Percentiles rank a stretch among this genome's conserved stretches.
Evolutionary conservation across 1,284 basidiomycete species (phyloP).

Genomic region (Trametes sp.): DNA sequence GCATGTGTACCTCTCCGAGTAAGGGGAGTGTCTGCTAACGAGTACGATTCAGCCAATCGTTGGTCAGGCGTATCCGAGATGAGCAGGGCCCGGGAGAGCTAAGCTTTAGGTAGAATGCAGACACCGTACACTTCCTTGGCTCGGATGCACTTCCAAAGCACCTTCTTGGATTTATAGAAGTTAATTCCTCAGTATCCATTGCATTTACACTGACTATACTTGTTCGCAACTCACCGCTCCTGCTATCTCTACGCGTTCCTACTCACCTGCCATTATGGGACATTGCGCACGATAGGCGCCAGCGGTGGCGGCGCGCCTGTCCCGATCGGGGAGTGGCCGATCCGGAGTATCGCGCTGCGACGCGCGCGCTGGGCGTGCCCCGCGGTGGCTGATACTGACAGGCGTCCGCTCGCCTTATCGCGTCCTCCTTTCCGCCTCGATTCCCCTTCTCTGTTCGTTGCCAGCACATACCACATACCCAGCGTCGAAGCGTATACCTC

Average conservation of each 20-base stretch:
- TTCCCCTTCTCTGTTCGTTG: neutral
- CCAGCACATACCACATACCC: constrained; percentile 4
- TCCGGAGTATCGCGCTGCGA: constrained; percentile 1
- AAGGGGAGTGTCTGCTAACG: no score
- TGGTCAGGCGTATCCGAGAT: no score
- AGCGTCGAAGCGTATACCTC: neutral
- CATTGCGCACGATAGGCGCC: neutral
- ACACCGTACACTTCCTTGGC: neutral
- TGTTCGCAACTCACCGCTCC: no score
- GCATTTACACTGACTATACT: no score
- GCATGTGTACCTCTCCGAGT: no score
- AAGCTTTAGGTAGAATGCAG: neutral
- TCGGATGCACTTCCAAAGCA: no score
- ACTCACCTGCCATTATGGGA: constrained; percentile 16
- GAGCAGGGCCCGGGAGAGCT: neutral
- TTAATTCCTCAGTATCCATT: no score
- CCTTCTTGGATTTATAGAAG: no score
- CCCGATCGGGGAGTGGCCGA: constrained; percentile 6
- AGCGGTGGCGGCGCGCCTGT: neutral
- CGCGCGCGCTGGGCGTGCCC: neutral
- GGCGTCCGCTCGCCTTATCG: constrained; percentile 4
- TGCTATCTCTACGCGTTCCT: constrained; percentile 7
- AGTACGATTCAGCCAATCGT: no score
- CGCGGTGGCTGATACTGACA: neutral
- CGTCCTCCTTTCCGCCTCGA: neutral